These are phyloP conservation scores for Beta lomatogona DNA, from an alignment of 179 eudicot species.

Conservation along the genomic window DNA sequence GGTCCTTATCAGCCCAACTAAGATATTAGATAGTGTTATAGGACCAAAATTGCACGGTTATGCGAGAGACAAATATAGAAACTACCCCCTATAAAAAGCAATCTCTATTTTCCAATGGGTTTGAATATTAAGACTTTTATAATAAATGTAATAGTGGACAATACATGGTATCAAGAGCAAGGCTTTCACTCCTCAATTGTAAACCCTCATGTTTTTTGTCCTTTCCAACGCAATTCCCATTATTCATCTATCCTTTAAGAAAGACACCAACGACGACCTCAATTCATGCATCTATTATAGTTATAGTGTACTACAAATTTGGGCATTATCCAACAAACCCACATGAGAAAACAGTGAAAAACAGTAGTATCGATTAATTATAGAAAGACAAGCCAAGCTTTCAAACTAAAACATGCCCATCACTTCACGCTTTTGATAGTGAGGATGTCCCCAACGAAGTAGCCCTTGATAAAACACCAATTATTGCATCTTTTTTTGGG, in stretches of 20 bases:
- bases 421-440: constrained; percentile 16
- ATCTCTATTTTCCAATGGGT: too few relatives aligned
- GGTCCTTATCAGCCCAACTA: too few relatives aligned
- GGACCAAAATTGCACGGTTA: too few relatives aligned
- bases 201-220: too few relatives aligned
- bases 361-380: background rate
- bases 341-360: constrained; percentile 9
- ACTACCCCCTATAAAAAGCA: too few relatives aligned
- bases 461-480: constrained; percentile 6
- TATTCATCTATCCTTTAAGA: background rate
- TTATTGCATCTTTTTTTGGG: constrained; percentile 10
- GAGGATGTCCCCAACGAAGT: background rate
- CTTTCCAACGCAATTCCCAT: too few relatives aligned
- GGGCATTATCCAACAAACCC: constrained; percentile 16
- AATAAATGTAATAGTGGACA: too few relatives aligned
- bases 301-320: background rate
- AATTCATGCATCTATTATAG: background rate
- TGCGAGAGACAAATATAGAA: too few relatives aligned
- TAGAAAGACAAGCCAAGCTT: background rate
- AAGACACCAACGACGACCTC: background rate
- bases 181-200: too few relatives aligned
- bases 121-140: too few relatives aligned
- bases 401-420: constrained; percentile 7
- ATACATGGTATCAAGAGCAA: too few relatives aligned
- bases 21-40: too few relatives aligned